Evolutionary conservation across 768 basidiomycete genomes (phyloP).

Genomic region (Mycena kentingensis): DNA sequence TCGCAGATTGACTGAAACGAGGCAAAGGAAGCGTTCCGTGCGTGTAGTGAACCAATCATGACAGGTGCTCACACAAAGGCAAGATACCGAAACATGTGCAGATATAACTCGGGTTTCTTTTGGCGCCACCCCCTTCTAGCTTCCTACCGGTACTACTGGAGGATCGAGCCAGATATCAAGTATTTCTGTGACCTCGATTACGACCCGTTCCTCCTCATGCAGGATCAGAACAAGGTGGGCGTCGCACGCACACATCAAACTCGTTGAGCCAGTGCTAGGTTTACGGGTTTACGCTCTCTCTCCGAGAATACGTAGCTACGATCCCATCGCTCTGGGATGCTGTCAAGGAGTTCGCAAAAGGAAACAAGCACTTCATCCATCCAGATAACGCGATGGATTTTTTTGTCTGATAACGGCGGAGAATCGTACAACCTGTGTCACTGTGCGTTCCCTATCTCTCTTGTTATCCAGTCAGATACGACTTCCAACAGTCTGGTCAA

Average conservation of each 20-base stretch:
- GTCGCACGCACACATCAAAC: conserved; percentile 30
- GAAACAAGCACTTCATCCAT: conserved; percentile 62
- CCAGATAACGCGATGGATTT: conserved; percentile 71
- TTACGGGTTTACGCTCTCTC: conserved; percentile 74
- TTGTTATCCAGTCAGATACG: background rate
- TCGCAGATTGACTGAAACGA: no score
- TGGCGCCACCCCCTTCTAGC: conserved; percentile 77
- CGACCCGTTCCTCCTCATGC: conserved; percentile 83
- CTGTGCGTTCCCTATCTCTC: conserved; percentile 40
- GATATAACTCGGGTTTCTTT: conserved; percentile 92
- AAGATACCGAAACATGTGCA: conserved; percentile 93
- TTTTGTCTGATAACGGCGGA: conserved; percentile 69
- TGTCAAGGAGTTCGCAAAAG: conserved; percentile 70
- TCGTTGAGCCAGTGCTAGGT: background rate
- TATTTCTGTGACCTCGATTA: conserved; percentile 76
- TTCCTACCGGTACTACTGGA: conserved; percentile 85
- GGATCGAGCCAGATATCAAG: conserved; percentile 70
- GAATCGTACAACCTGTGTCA: conserved; percentile 71
- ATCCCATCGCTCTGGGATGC: conserved; percentile 79
- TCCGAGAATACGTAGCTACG: conserved; percentile 78
- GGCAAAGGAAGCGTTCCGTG: conserved; percentile 36
- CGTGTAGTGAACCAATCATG: background rate
- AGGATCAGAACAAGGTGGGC: conserved; percentile 57
- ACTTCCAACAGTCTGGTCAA: conserved; percentile 69
- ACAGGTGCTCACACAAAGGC: background rate